Base-by-base conservation (phyloP, 2,329 filamentous ascomycete genomes). In the Paecilomyces sp. region DNA sequence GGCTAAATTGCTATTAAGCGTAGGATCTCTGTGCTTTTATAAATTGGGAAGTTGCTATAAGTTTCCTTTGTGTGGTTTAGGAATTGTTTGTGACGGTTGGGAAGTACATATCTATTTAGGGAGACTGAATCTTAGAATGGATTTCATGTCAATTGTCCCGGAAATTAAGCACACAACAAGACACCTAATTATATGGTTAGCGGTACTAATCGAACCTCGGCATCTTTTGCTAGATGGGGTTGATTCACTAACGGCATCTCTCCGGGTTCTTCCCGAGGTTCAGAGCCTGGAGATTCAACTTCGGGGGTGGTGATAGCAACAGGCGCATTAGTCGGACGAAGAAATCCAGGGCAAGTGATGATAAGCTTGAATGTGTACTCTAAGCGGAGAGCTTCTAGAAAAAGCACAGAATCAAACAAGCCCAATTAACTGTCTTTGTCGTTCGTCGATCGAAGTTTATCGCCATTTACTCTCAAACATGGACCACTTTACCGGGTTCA, bases 141-240 rank as follows among this genome's bases (percentile, higher is more conserved):
- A 33, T 11, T 33, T 33, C 11, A 11, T 1, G 31, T 3, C 11
- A 33, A 3, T 12, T 33, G 3, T 33, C 9, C 31, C 31, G 9
- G 11, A 12, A 33, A 9, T 33, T 11, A 11, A 12, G 31, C 31
- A 6, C 7, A 8, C 8, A 33, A 33, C 31, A 33, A 33, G 11
- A 33, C 11, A 11, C 31, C 9, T 33, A 33, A 33, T 8, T 33
- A 33, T 33, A 33, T 33, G 31, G 9, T 7, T 31, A 31, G 30
- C 30, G 30, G 30, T 31, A 3, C 9, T 6, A 31, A 31, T 31
- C 9, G 70, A 24, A 64, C 65, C 1, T 47, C 41, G n/a, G 41
- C 41, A 3, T n/a, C 13, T 41, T 22, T 41, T 41, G 36, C 36
- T 3, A 22, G 41, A 47, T 47, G 9, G 18, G 18, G 1, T 22